Evolutionary conservation across 441 rosid genomes (phyloP), one percentile per base, ranked within the genome.

Genomic region (Eruca vesicaria): DNA sequence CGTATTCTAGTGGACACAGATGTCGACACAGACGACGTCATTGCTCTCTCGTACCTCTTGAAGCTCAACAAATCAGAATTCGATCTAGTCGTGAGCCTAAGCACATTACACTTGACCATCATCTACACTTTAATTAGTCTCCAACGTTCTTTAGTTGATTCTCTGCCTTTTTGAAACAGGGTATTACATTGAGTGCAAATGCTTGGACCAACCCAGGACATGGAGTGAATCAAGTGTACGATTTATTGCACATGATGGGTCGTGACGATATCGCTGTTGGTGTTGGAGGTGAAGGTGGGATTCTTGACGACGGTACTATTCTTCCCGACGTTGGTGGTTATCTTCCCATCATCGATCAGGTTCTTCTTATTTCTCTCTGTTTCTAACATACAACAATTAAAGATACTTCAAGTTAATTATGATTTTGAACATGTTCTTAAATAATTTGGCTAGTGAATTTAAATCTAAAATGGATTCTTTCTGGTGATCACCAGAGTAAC

Each of bases 211-310:
- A 90, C 83, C 94, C 93, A 7, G 99, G 99, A 45, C 98, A 94
- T 66, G 82, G 87, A 16, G 89, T 92, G 84, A 90, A 92, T 81
- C 96, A 90, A 6, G 38, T 92, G 2, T 92, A 94, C 33, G 99
- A 94, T 84, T 20, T 94, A 20, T 85, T 94, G 61, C 89, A 87
- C 86, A 92, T 94, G 98, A 94, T 94, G 99, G 88, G 63, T 21
- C 94, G 99, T 0, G 91, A 92, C 7, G 94, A 92, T 71, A 74
- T 94, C 10, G 48, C 89, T 0, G 91, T 94, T 26, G 99, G 98
- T 20, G 88, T 92, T 1, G 99, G 99, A 26, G 99, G 99, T 3
- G 99, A 94, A 33, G 99, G 99, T 63, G 98, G 88, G 19, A 84
- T 92, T 16, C 74, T 79, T 5, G 83, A 75, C 32, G 81, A 89